These are phyloP conservation scores for Ceratobasidium sp. DNA, from an alignment of 1,284 basidiomycete species.

Conservation along the genomic window DNA sequence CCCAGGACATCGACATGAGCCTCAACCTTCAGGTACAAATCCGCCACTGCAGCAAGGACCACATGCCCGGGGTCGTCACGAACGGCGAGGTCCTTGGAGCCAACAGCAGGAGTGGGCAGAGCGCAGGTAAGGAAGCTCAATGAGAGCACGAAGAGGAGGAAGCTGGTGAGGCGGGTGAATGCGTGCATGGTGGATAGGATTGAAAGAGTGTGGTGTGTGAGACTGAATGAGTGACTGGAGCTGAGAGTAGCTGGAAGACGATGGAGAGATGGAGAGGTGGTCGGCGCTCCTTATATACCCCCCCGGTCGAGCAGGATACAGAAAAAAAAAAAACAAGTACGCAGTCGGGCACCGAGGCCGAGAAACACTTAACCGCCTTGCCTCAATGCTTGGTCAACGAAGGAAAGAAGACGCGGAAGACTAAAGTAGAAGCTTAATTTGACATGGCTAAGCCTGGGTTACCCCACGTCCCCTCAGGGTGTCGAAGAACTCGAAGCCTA, in stretches of 20 bases:
- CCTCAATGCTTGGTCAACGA: not conserved
- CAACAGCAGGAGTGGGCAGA: conserved; percentile 2
- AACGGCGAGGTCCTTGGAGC: not conserved
- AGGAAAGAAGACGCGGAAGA: not conserved
- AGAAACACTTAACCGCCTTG: not conserved
- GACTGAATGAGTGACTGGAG: conserved; percentile 5
- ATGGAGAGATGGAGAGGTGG: conserved; percentile 21
- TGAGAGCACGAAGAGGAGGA: conserved; percentile 39
- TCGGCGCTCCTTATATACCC: not conserved
- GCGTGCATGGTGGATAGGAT: conserved; percentile 17
- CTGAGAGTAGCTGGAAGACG: conserved; percentile 44
- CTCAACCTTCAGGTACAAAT: not conserved
- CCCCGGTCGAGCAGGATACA: not conserved
- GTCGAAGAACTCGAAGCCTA: no score
- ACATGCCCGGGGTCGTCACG: not conserved
- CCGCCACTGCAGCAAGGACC: not conserved
- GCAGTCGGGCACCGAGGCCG: not conserved
- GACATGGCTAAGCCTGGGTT: no score
- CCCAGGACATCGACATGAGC: not conserved
- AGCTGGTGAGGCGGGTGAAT: conserved; percentile 41
- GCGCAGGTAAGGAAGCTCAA: conserved; percentile 40
- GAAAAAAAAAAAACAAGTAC: not conserved
- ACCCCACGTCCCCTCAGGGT: no score
- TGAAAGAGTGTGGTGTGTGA: not conserved
- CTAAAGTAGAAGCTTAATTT: not conserved